Evolutionary conservation across 306 rosid species (phyloP).

Genomic region (Delonix regia): DNA sequence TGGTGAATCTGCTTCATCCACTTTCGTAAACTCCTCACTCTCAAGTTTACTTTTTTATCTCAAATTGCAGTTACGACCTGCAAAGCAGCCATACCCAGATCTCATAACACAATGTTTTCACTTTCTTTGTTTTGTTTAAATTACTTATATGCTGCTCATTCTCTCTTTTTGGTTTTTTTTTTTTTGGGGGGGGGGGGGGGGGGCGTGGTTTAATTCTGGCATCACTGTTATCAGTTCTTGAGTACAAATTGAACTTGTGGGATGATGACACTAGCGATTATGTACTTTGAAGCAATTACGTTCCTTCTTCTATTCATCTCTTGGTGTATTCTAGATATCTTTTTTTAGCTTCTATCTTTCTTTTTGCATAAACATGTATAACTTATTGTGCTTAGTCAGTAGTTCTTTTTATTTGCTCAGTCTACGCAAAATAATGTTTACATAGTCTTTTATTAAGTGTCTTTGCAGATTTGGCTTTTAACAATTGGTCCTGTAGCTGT

Average conservation of each 20-base stretch:
- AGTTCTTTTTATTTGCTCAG: too few species aligned
- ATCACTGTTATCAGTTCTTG: neutral
- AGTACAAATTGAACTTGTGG: neutral
- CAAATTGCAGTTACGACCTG: neutral
- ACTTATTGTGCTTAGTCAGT: neutral
- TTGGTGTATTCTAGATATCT: neutral
- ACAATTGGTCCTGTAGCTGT: neutral
- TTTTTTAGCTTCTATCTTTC: neutral
- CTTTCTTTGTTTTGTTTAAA: neutral
- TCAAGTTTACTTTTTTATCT: neutral
- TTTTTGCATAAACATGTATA: neutral
- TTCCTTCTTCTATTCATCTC: neutral
- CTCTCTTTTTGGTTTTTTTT: neutral
- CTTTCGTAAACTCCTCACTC: neutral
- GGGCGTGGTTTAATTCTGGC: neutral
- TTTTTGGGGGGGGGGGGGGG: neutral
- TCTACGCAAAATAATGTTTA: neutral
- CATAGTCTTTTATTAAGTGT: neutral
- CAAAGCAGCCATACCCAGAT: slow-evolving; percentile 3
- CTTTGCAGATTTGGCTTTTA: neutral
- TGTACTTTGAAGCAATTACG: neutral
- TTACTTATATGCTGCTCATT: neutral
- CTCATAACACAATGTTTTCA: neutral
- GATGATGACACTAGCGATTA: too few species aligned
- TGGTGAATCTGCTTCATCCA: neutral